A percentile compares a stretch with the other conserved stretches of the same genome.
Evolutionary conservation across 352 stramenopile species (phyloP).

Genomic region (Phytophthora uliginosa): DNA sequence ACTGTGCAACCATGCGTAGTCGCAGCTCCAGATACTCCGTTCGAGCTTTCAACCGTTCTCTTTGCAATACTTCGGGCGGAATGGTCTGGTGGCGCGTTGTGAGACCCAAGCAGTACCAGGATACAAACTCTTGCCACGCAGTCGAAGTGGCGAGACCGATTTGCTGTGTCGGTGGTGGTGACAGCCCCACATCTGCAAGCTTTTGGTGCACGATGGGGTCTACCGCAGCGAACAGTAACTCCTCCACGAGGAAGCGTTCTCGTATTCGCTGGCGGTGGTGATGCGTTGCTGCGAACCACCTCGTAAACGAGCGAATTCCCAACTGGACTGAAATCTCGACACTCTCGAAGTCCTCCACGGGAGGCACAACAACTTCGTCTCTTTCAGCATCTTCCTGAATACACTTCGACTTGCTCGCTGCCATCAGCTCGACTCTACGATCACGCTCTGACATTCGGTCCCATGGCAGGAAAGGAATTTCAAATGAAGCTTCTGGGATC

Average conservation of each 20-base stretch:
- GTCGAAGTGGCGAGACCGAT: conserved; percentile 34
- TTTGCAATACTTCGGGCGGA: conserved; percentile 29
- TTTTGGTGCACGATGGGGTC: conserved; percentile 53
- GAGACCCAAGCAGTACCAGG: conserved; percentile 64
- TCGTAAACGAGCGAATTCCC: conserved; percentile 56
- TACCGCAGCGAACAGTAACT: conserved; percentile 62
- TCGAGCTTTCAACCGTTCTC: conserved; percentile 46
- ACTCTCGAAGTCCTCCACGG: conserved; percentile 55
- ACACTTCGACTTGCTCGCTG: conserved; percentile 61
- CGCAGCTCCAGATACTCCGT: conserved; percentile 49
- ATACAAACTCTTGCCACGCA: conserved; percentile 57
- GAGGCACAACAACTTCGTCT: conserved; percentile 54
- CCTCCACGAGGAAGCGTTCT: conserved; percentile 65
- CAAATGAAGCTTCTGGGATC: conserved; percentile 12
- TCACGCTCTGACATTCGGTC: conserved; percentile 49
- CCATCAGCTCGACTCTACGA: conserved; percentile 62
- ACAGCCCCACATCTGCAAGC: conserved; percentile 40
- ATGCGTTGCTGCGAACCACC: conserved; percentile 62
- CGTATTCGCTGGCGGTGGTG: conserved; percentile 58
- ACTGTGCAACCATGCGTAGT: conserved; percentile 32
- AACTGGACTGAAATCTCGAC: conserved; percentile 56
- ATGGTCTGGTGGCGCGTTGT: conserved; percentile 33
- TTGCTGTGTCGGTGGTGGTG: conserved; percentile 31
- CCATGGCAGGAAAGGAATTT: conserved; percentile 51
- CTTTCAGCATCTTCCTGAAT: conserved; percentile 46